Conservation (phyloP, 2,329 filamentous ascomycete species). For the Juglanconis sp. region DNA sequence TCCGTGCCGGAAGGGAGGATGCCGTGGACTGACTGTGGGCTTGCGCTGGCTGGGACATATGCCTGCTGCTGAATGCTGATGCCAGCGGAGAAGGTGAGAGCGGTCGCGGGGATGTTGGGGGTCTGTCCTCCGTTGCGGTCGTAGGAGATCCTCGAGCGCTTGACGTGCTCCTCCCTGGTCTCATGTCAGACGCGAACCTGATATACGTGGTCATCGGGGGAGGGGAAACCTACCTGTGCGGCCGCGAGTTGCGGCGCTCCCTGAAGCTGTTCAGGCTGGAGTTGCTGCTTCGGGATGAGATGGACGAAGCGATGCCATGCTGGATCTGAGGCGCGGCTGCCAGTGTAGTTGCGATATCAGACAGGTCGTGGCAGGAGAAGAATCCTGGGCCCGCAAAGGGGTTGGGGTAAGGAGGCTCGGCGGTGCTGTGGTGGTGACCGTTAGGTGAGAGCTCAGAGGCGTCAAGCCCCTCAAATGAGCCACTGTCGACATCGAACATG, state of each 20-base stretch:
- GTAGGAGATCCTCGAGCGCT: conserved; percentile 9
- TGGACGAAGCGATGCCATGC: neutral
- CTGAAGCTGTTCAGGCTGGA: neutral
- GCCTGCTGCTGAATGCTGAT: neutral
- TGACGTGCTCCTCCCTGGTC: conserved; percentile 7
- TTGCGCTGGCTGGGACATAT: neutral
- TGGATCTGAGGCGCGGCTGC: neutral
- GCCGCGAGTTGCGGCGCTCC: neutral
- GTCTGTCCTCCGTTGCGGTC: neutral
- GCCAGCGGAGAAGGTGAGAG: neutral
- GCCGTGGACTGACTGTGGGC: neutral
- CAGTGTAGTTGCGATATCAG: conserved; percentile 1
- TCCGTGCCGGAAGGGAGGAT: neutral
- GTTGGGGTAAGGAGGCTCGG: neutral
- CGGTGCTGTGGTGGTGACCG: neutral
- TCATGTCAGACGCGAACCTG: neutral
- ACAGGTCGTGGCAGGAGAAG: neutral
- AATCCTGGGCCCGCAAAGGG: neutral
- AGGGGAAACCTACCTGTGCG: conserved; percentile 1
- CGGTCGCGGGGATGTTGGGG: neutral
- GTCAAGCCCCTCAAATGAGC: neutral
- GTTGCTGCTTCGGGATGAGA: neutral
- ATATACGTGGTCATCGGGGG: neutral
- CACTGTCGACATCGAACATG: neutral
- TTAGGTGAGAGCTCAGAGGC: neutral